Base-by-base conservation (phyloP, 108 stramenopile genomes). In the Mayamaea pseudoterrestris region DNA sequence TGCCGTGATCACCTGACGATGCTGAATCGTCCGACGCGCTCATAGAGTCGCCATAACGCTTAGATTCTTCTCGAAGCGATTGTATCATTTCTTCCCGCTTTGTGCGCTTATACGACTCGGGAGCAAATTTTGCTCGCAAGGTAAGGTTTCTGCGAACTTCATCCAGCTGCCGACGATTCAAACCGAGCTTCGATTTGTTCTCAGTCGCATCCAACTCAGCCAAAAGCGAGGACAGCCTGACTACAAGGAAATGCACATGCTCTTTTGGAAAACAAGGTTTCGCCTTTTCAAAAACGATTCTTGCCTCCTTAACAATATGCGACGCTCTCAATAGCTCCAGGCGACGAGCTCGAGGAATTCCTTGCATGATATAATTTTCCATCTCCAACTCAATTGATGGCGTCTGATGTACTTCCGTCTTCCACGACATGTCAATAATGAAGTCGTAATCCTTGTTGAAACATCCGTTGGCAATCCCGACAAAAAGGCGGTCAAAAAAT, bases 231-330 rank as follows among this genome's bases (percentile, higher is more conserved):
- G 42, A 25, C n/a, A 55, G 30, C 41, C 52, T 34, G 21, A 62
- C 68, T 23, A 61, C 68, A 17, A 21, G 23, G 39, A 28, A 75
- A 44, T 75, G 65, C 53, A 50, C 65, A 41, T 67, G 56, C 5
- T 57, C 60, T 24, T 47, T 28, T 2, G 32, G 57, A 41, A 41
- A 61, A 3, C 17, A 3, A 11, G 65, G 73, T 5, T 50, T 28
- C 24, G 57, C 52, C 5, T 17, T 24, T 30, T 57, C 50, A 44
- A 73, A 73, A 13, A 73, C 45, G 16, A 39, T 27, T 17, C 58
- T 53, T 4, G 66, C 66, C 6, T 59, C 32, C 34, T 50, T 43
- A 7, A 66, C 66, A 44, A 64, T 41, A 16, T 53, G 23, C 0
- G 47, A 35, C 0, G 71, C 71, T 29, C 50, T 25, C 4, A 25